Base-by-base conservation (phyloP, 208 protist genomes). In the Endotrypanum monterogeii region DNA sequence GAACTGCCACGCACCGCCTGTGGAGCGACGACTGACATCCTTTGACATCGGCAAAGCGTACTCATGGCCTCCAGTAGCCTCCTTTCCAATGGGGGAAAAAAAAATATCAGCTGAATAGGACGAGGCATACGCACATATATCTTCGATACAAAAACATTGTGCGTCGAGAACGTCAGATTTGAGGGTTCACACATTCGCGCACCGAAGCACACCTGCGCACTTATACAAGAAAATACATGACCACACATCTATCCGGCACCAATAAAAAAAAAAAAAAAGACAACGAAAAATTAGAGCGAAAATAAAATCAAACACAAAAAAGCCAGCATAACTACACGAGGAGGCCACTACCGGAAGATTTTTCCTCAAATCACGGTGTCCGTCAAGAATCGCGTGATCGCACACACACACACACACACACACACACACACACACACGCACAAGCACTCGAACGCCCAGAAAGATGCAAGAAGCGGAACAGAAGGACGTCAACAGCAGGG, bases 271-370 rank as follows among this genome's bases (percentile, higher is more conserved):
- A 48, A 48, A 48, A 51, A 23, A 46, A 44, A 2, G 51, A 41
- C 14, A 37, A 25, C 20, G 30, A 76, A 50, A 55, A 32, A 20
- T 51, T 50, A 65, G 69, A 69, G 44, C 3, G 54, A 32, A 65
- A n/a, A n/a, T n/a, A 50, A 55, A 32, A 20, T 51, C 37, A 65
- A 76, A 69, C 37, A 3, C 44, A 32, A 65, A 37, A 60, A 44
- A 25, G 4, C 20, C 12, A 39, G 46, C 20, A 25, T 41, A n/a
- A 50, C 20, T 6, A 48, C 44, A 48, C 12, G 44, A 48, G 44
- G 44, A 48, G 44, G 44, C 5, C 5, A 48, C 44, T 1, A 5
- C 12, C 12, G 44, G 8, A 48, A 5, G 44, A 11, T 11, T 48
- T 11, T 48, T 48, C 44, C 44, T 48, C 44, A 48, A 48, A 5